Evolutionary conservation across 768 basidiomycete species (phyloP).

Genomic region (Xanthoconium purpureum): DNA sequence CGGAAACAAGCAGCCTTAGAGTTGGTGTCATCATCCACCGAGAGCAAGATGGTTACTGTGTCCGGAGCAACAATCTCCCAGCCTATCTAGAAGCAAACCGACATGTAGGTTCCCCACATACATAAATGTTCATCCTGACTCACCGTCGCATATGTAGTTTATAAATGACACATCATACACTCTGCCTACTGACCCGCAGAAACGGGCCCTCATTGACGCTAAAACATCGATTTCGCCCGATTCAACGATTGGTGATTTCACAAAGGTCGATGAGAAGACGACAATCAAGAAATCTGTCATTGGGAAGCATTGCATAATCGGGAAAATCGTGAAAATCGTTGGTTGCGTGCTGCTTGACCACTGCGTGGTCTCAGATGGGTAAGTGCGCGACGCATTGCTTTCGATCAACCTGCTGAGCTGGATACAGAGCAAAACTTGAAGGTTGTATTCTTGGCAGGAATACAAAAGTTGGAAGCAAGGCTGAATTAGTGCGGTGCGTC

Average conservation of each 20-base stretch:
- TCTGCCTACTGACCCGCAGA: slow-evolving; percentile 58
- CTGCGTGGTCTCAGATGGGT: slow-evolving; percentile 87
- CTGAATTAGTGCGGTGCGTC: slow-evolving; percentile 63
- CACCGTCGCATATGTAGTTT: slow-evolving; percentile 35
- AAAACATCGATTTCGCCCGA: slow-evolving; percentile 83
- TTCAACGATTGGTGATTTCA: slow-evolving; percentile 78
- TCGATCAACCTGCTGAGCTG: slow-evolving; percentile 2
- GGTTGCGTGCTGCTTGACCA: slow-evolving; percentile 88
- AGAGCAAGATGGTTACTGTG: slow-evolving; percentile 50
- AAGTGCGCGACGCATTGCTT: neutral
- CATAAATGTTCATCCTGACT: slow-evolving; percentile 3
- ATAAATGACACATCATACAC: slow-evolving; percentile 49
- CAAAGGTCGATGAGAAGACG: slow-evolving; percentile 75
- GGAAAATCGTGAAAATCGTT: slow-evolving; percentile 77
- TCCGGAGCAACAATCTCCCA: slow-evolving; percentile 74
- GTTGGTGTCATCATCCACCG: slow-evolving; percentile 64
- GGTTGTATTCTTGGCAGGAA: slow-evolving; percentile 73
- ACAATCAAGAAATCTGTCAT: slow-evolving; percentile 78
- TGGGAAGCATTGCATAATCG: slow-evolving; percentile 81
- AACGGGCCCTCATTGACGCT: slow-evolving; percentile 67
- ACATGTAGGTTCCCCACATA: slow-evolving; percentile 46
- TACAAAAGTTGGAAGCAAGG: slow-evolving; percentile 68
- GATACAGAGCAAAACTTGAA: slow-evolving; percentile 66
- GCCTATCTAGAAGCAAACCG: slow-evolving; percentile 80
- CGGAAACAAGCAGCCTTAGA: slow-evolving; percentile 47